Base-by-base conservation (phyloP, 352 stramenopile species). In the Phytophthora syringae region DNA sequence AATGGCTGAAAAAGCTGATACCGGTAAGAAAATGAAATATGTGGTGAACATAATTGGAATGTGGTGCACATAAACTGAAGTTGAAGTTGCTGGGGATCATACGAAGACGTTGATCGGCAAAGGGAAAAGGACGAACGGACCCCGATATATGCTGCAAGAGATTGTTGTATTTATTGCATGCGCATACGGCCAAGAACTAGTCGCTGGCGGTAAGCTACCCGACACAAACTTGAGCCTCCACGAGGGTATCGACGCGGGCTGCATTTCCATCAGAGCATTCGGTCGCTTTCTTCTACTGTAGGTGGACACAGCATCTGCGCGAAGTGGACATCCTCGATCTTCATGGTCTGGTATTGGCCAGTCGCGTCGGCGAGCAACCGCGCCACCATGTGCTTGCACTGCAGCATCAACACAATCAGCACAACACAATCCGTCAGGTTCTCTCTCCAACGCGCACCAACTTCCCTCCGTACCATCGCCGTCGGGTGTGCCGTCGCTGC, bases 351-450 rank as follows among this genome's bases (percentile, higher is more conserved):
- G 59, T 66, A 80, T 44, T 88, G 68, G 42, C 54, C 64, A 30
- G 72, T 86, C 7, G 80, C 79, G 42, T 89, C 80, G 10, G 80
- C 83, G 22, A 92, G 65, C 54, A 89, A 58, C 48, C 79, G 52
- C 30, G 83, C 83, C 28, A 88, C 70, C 50, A 92, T 89, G 64
- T 92, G 83, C 64, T 92, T 92, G 68, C 83, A 92, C 83, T 92
- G 59, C 27, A 32, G 27, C 27, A 32, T 16, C 39, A 42, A 9
- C 16, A 42, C n/a, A n/a, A n/a, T n/a, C n/a, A n/a, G n/a, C n/a
- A 40, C 39, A 24, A 45, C 9, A 45, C 3, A 25, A 45, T 24
- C 24, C 18, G 18, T 6, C 39, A 22, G n/a, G n/a, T 2, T 25
- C 16, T 32, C 20, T 5, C 28, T 21, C 7, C 20, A 20, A 25